Evolutionary conservation across 2,329 filamentous ascomycete species (phyloP).

Genomic region (Pseudocercospora ulei): DNA sequence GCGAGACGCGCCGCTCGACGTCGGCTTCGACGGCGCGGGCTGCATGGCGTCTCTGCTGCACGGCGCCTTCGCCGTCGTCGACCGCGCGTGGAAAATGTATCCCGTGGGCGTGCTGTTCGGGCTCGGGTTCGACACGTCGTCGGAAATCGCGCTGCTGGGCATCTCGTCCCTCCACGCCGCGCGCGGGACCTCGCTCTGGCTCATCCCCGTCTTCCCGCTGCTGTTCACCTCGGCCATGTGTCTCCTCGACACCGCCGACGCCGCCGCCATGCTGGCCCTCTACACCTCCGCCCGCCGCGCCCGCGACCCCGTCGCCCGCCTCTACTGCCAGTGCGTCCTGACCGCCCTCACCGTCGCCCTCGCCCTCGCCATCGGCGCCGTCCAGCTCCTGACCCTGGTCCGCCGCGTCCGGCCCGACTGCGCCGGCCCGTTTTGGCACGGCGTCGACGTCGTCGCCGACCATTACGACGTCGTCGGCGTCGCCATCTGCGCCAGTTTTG

Average conservation of each 20-base stretch:
- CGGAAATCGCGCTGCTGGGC: constrained; percentile 82
- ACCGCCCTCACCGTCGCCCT: constrained; percentile 76
- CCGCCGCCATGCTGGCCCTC: constrained; percentile 86
- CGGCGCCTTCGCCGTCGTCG: constrained; percentile 63
- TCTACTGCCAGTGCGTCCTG: constrained; percentile 87
- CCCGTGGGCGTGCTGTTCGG: constrained; percentile 77
- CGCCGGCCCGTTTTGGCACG: constrained; percentile 77
- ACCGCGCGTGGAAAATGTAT: constrained; percentile 89
- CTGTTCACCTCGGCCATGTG: constrained; percentile 95
- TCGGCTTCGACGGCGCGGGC: constrained; percentile 67
- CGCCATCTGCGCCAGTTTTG: constrained; percentile 72
- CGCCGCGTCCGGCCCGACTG: constrained; percentile 62
- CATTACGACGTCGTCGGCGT: constrained; percentile 81
- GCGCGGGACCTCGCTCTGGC: constrained; percentile 79
- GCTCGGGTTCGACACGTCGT: constrained; percentile 88
- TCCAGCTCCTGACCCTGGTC: constrained; percentile 73
- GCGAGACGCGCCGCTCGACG: constrained; percentile 35
- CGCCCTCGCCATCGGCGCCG: constrained; percentile 71
- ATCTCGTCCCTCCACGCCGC: constrained; percentile 82
- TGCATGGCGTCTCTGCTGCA: constrained; percentile 63
- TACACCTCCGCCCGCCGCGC: constrained; percentile 74
- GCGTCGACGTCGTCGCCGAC: constrained; percentile 64
- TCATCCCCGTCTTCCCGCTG: constrained; percentile 83
- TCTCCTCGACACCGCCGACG: constrained; percentile 81
- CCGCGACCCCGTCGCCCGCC: constrained; percentile 72